These are phyloP conservation scores for Stagonosporopsis tanaceti DNA, from an alignment of 2,329 filamentous ascomycete species.

Conservation along the genomic window DNA sequence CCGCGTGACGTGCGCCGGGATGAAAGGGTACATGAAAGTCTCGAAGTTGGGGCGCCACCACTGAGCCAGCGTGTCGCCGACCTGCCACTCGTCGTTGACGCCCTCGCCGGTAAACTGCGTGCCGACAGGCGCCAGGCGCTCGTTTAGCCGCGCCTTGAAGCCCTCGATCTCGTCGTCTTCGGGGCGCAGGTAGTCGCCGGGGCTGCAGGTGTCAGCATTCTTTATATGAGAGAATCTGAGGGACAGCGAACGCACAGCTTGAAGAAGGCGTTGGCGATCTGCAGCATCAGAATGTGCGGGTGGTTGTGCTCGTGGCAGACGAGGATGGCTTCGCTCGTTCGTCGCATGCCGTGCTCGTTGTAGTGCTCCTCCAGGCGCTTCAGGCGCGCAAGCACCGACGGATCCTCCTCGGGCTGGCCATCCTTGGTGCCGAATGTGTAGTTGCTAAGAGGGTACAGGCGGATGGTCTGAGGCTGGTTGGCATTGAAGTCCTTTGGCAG, in stretches of 20 bases:
- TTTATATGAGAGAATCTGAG: not conserved
- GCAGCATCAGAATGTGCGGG: conserved; percentile 97
- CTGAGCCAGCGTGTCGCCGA: conserved; percentile 93
- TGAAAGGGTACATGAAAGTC: conserved; percentile 99
- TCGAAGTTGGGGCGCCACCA: conserved; percentile 99
- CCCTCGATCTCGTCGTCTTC: conserved; percentile 91
- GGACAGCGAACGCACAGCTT: conserved; percentile 68
- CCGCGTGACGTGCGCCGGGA: conserved; percentile 92
- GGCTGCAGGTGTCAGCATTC: conserved; percentile 55
- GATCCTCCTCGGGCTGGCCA: conserved; percentile 96
- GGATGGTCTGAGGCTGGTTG: conserved; percentile 88
- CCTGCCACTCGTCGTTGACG: conserved; percentile 91
- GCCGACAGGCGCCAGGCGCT: conserved; percentile 91
- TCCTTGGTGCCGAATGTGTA: conserved; percentile 99
- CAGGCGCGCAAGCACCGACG: conserved; percentile 89
- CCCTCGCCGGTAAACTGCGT: conserved; percentile 81
- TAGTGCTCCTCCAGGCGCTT: conserved; percentile 98
- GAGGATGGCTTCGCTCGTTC: conserved; percentile 94
- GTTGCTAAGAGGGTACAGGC: conserved; percentile 93
- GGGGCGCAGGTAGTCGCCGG: conserved; percentile 89
- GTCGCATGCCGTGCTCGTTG: conserved; percentile 88
- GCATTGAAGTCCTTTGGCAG: conserved; percentile 84
- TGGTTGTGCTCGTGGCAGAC: conserved; percentile 99
- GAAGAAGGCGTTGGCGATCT: conserved; percentile 99
- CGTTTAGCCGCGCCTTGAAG: conserved; percentile 93